Evolutionary conservation across 2,329 filamentous ascomycete genomes (phyloP), one percentile per base, ranked within the genome.

Genomic region (Microascus cirrosus): DNA sequence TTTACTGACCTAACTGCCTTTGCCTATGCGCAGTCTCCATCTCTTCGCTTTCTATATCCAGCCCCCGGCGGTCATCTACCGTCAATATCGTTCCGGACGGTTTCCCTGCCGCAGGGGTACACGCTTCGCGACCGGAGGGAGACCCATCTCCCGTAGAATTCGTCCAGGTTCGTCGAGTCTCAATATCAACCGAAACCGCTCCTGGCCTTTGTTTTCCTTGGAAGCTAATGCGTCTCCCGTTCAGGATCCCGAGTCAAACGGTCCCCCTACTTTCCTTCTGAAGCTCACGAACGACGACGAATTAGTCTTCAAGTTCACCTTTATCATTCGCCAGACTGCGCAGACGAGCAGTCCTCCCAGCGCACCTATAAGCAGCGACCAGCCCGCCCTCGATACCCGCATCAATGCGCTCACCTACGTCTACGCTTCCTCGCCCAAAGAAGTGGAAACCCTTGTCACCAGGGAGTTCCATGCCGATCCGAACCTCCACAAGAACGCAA

Each of bases 391-490:
- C 54, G 91, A 96, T 65, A 94, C 91, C 2, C 79, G 80, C 58
- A 88, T 99, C 66, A 91, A 87, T 60, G 91, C 93, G 56, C 79
- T 99, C 61, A 99, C 94, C 10, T 97, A 92, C 69, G 87, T 95
- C 61, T 93, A 93, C 70, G 93, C 90, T 50, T 90, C 92, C 0
- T 95, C 85, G 56, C 75, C 84, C 35, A 88, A 83, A 72, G 94
- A 99, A 66, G 83, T 99, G 57, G 94, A 97, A 67, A 96, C 94
- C 63, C 76, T 99, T 53, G 86, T 97, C 54, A 97, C 93, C 18
- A 81, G 92, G 65, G 94, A 99, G 71, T 97, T 99, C 66, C 91
- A 97, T 65, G 91, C 93, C 63, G 91, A 99, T 67, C 94, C 94
- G 1, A 99, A 99, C 67, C 77, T 99, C 58, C 94, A 99, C 76